A percentile compares a stretch with the other conserved stretches of the same genome.
Evolutionary conservation across 208 protist species (phyloP).

Genomic region (Acanthamoeba healyi): DNA sequence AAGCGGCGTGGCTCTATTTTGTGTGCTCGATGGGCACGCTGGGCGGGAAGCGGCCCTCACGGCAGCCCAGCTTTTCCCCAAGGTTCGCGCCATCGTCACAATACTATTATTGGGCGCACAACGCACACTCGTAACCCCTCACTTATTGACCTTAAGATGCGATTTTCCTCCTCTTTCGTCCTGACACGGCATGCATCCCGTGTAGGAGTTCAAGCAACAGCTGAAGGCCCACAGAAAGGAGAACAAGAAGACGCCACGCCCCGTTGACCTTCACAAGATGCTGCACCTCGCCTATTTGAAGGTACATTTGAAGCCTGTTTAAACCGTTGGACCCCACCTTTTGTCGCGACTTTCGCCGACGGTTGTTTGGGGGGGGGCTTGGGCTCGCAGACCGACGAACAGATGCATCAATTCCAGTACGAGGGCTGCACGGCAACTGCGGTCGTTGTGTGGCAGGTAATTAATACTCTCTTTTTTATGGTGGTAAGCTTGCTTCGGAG

Average conservation of each 20-base stretch:
- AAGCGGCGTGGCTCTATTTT: background rate
- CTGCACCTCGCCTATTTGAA: background rate
- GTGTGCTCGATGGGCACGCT: constrained; percentile 18
- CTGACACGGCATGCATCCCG: background rate
- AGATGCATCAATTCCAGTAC: constrained; percentile 26
- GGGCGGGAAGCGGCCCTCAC: background rate
- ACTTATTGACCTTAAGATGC: background rate
- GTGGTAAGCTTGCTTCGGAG: no score
- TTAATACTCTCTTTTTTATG: no score
- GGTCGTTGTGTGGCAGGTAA: constrained; percentile 29
- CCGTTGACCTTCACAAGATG: background rate
- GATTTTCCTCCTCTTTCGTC: background rate
- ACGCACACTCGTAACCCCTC: no score
- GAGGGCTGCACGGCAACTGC: constrained; percentile 23
- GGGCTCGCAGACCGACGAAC: background rate
- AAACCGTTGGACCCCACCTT: no score
- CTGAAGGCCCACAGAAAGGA: background rate
- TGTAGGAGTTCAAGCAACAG: background rate
- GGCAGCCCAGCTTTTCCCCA: background rate
- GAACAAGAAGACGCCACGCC: background rate
- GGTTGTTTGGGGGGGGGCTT: background rate
- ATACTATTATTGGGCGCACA: no score
- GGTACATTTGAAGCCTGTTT: no score
- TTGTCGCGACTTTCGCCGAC: constrained; percentile 43
- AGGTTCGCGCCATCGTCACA: no score